Base-by-base conservation (phyloP, 2,329 filamentous ascomycete genomes). In the Orbilia ellipsospora region DNA sequence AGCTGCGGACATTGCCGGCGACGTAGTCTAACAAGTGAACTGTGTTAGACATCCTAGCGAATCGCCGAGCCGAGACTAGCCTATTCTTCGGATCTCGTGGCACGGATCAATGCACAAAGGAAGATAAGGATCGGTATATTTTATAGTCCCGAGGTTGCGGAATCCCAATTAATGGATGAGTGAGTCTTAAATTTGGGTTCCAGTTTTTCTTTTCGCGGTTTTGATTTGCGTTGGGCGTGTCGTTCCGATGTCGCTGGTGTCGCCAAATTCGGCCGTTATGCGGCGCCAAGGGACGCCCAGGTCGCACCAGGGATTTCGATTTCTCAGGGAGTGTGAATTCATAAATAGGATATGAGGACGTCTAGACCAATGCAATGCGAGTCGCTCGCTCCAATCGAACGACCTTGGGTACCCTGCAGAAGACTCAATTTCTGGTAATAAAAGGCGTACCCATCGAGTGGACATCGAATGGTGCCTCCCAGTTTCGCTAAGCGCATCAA, bases 1-100 rank as follows among this genome's bases (percentile, higher is more conserved):
- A 88, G 78, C 94, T 97, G 78, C 94, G 91, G 80, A 99, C 90
- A 83, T 99, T 99, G 81, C 95, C 95, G 77, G 95, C 94, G 78
- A 97, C 94, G 82, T 97, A 98, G 85, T 98, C 88, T 63, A 90
- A 85, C 18, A 77, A 50, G 20, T 77, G 73, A 42, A 77, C 73
- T 13, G 73, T 77, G 10, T 77, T 72, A 42, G 72, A 20, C 72
- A 75, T 75, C 23, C 23, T 62, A 36, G 31, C 31, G 31, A 36
- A 36, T 36, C 31, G 31, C 31, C 31, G 10, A 10, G 5, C 31
- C 31, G 31, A 36, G 10, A 36, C 31, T 36, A 36, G 31, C 31
- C 31, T 36, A 36, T 36, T 36, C 23, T 23, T 23, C 23, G 23
- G 23, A 23, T 23, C 31, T 2, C 18, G n/a, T 18, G 48, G 18